A percentile compares a stretch with the other conserved stretches of the same genome.
These are phyloP conservation scores for Pseudonitzschia multiseries DNA, from an alignment of 108 stramenopile species.

Conservation along the genomic window DNA sequence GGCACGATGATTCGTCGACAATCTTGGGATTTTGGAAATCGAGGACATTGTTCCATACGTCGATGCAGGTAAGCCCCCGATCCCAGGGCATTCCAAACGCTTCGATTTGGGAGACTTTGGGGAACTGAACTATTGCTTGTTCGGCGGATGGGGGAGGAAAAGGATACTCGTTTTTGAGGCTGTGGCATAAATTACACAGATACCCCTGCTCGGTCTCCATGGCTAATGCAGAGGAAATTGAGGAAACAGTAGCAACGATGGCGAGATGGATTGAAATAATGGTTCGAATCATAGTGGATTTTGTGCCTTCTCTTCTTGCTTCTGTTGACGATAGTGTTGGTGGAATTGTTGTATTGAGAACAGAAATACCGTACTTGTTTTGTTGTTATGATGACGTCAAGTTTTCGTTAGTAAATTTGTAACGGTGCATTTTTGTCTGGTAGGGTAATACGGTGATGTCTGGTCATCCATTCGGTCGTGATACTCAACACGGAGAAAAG, in stretches of 20 bases:
- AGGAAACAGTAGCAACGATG: neutral
- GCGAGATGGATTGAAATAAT: neutral
- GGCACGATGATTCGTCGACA: neutral
- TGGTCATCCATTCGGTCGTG: too few relatives aligned
- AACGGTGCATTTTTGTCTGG: too few relatives aligned
- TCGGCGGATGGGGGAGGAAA: neutral
- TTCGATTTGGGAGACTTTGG: neutral
- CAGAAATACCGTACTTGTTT: too few relatives aligned
- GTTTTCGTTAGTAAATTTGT: too few relatives aligned
- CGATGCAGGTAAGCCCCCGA: neutral
- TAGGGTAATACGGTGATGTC: too few relatives aligned
- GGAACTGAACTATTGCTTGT: neutral
- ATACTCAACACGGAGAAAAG: too few relatives aligned
- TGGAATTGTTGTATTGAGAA: too few relatives aligned
- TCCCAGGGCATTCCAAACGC: slow-evolving; percentile 2
- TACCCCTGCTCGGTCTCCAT: neutral
- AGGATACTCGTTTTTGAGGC: neutral
- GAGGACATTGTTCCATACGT: slow-evolving; percentile 6
- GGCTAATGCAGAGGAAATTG: neutral
- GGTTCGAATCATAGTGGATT: neutral
- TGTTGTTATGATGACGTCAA: too few relatives aligned
- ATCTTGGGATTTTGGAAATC: slow-evolving; percentile 2
- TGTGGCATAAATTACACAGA: slow-evolving; percentile 7
- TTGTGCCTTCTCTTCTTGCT: too few relatives aligned
- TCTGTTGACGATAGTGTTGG: too few relatives aligned